These are phyloP conservation scores for Aspergillus aculeatinus DNA, from an alignment of 2,329 filamentous ascomycete genomes.

Conservation along the genomic window DNA sequence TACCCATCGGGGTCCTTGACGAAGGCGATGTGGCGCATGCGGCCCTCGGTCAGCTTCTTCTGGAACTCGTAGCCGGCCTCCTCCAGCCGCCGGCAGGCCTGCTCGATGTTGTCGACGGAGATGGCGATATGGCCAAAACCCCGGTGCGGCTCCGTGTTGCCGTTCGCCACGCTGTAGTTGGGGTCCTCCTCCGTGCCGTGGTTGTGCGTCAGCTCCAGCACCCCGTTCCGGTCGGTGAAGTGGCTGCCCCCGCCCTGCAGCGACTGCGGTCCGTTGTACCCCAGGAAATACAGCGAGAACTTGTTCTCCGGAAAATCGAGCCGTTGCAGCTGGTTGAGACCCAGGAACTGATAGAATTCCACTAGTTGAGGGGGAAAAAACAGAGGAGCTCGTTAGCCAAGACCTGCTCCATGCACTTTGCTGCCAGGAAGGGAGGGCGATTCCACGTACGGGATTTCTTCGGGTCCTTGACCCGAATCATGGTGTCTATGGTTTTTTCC, in stretches of 20 bases:
- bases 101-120: constrained; percentile 79
- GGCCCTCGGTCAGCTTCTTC: constrained; percentile 87
- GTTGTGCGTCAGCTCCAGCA: constrained; percentile 81
- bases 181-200: constrained; percentile 88
- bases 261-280: constrained; percentile 75
- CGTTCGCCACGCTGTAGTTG: constrained; percentile 77
- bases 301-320: constrained; percentile 81
- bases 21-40: constrained; percentile 87
- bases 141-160: constrained; percentile 83
- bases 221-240: constrained; percentile 79
- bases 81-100: constrained; percentile 83
- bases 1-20: constrained; percentile 84
- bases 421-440: neutral
- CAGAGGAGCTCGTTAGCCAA: neutral
- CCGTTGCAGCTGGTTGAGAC: constrained; percentile 80
- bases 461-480: constrained; percentile 93
- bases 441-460: constrained; percentile 64
- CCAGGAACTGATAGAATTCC: constrained; percentile 91
- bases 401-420: too few species aligned
- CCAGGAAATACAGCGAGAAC: constrained; percentile 94
- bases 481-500: constrained; percentile 45
- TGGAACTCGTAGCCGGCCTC: constrained; percentile 91
- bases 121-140: constrained; percentile 87
- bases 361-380: constrained; percentile 47
- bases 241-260: constrained; percentile 69